Conservation (phyloP, 768 basidiomycete genomes). For the Boletus rufocinnamomeus region DNA sequence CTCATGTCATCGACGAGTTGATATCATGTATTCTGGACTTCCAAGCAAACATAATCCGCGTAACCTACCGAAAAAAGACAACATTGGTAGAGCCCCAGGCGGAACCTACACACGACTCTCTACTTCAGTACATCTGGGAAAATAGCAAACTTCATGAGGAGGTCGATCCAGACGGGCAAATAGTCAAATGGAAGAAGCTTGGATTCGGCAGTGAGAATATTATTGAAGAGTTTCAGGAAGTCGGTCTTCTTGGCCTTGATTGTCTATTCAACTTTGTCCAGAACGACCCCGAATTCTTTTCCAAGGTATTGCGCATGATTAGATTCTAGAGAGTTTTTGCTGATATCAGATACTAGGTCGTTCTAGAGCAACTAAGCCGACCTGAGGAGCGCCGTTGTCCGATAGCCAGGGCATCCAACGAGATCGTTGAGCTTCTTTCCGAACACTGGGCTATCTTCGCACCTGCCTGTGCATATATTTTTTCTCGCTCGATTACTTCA, state of each 20-base stretch:
- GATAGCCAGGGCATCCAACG: conserved; percentile 80
- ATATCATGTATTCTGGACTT: conserved; percentile 86
- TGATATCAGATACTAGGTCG: conserved; percentile 48
- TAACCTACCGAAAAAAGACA: conserved; percentile 79
- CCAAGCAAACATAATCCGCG: conserved; percentile 80
- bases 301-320: conserved; percentile 50
- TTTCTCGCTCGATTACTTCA: neutral
- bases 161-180: conserved; percentile 47
- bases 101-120: conserved; percentile 56
- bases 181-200: conserved; percentile 72
- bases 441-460: conserved; percentile 87
- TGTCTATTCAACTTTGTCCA: conserved; percentile 78
- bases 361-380: conserved; percentile 79
- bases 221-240: conserved; percentile 71
- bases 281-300: conserved; percentile 68
- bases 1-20: conserved; percentile 78
- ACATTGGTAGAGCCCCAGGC: conserved; percentile 70
- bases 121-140: conserved; percentile 70
- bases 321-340: neutral
- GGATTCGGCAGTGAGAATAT: conserved; percentile 80
- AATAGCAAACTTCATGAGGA: conserved; percentile 58
- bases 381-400: conserved; percentile 77
- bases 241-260: conserved; percentile 80
- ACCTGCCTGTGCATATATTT: conserved; percentile 66
- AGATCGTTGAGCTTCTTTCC: conserved; percentile 80